These are phyloP conservation scores for Candida quercuum DNA, from an alignment of 805 yeast genomes.

Conservation along the genomic window DNA sequence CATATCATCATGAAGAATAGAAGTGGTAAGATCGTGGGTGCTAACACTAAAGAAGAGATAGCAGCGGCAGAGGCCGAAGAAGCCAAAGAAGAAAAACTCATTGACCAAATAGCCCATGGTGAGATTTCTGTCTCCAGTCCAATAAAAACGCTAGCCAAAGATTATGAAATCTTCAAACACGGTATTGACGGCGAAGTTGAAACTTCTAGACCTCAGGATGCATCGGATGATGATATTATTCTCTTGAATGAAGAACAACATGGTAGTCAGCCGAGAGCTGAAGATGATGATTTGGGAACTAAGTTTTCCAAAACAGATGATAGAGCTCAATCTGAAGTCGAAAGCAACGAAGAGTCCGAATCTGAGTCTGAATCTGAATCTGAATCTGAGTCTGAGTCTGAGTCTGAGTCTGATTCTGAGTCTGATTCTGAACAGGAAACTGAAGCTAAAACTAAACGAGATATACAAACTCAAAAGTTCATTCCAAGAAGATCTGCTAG, in stretches of 20 bases:
- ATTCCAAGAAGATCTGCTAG: background rate
- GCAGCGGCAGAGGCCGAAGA: conserved; percentile 17
- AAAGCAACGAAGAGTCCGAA: background rate
- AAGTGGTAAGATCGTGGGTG: conserved; percentile 27
- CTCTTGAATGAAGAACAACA: background rate
- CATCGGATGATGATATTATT: background rate
- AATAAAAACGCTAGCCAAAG: conserved; percentile 11
- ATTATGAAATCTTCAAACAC: conserved; percentile 12
- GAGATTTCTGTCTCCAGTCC: conserved; percentile 2
- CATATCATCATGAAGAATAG: conserved; percentile 25
- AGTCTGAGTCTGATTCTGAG: background rate
- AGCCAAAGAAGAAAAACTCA: conserved; percentile 14
- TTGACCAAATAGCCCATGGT: conserved; percentile 19
- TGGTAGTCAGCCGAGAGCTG: background rate
- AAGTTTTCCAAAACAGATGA: background rate
- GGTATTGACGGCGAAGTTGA: conserved; percentile 1
- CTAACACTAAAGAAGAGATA: conserved; percentile 20
- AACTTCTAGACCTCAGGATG: no score
- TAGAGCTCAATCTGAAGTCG: no score
- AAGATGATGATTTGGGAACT: background rate
- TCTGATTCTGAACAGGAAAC: background rate
- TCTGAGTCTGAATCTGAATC: no score
- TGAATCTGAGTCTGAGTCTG: no score
- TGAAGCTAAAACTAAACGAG: no score
- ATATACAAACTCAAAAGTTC: no score